Evolutionary conservation across 345 rosid genomes (phyloP).

Genomic region (Euphorbia tirucalli): DNA sequence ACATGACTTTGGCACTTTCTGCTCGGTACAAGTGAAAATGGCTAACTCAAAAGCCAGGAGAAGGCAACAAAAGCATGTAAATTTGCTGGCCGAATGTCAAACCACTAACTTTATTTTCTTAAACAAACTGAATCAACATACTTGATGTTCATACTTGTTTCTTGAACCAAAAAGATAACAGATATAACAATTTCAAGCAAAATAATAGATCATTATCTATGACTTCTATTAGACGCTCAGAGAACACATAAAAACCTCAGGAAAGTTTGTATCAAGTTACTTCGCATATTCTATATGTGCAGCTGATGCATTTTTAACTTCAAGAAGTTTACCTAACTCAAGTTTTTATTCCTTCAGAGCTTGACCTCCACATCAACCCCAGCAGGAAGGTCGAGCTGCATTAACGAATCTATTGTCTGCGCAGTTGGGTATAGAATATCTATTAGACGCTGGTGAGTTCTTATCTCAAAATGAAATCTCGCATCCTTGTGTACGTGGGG

Average conservation of each 20-base stretch:
- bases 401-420: conserved; percentile 92
- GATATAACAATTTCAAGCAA: background rate
- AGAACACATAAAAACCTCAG: background rate
- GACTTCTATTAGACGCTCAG: too few relatives aligned
- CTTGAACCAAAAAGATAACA: background rate
- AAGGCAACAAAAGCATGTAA: too few relatives aligned
- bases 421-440: conserved; percentile 96
- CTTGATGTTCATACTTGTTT: background rate
- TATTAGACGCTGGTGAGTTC: conserved; percentile 89
- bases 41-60: too few relatives aligned
- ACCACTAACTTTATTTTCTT: background rate
- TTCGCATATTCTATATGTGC: background rate
- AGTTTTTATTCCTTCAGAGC: conserved; percentile 49
- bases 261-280: background rate
- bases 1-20: too few relatives aligned
- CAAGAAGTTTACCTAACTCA: conserved; percentile 21
- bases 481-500: conserved; percentile 99
- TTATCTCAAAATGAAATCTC: conserved; percentile 89
- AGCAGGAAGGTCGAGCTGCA: conserved; percentile 98
- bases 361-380: conserved; percentile 97
- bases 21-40: too few relatives aligned
- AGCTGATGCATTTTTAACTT: too few relatives aligned
- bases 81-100: background rate
- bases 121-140: too few relatives aligned
- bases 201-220: background rate